Conservation (phyloP, 2,329 filamentous ascomycete species). For the Verruconis gallopava region DNA sequence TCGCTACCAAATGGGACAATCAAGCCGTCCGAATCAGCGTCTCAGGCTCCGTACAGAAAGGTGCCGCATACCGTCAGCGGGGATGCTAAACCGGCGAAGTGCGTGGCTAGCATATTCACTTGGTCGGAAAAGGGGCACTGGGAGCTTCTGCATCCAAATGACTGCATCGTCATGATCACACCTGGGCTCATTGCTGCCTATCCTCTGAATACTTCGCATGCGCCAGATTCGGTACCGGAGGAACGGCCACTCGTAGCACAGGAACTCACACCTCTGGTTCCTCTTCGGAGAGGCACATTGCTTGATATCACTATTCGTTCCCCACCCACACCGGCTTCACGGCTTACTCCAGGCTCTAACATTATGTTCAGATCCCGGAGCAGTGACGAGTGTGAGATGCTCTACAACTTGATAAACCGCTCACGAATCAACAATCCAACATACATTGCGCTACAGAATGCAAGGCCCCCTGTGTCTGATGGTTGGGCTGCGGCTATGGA, state of each 20-base stretch:
- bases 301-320: constrained; percentile 92
- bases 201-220: constrained; percentile 38
- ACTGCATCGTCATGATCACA: constrained; percentile 49
- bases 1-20: constrained; percentile 43
- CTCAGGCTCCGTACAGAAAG: constrained; percentile 54
- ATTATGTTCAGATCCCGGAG: constrained; percentile 82
- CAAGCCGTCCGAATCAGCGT: constrained; percentile 65
- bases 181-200: constrained; percentile 54
- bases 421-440: constrained; percentile 86
- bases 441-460: constrained; percentile 64
- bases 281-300: constrained; percentile 78
- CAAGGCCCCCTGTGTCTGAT: constrained; percentile 46
- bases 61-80: constrained; percentile 32
- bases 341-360: constrained; percentile 55
- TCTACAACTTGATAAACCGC: constrained; percentile 80
- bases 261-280: constrained; percentile 81
- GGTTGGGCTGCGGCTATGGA: constrained; percentile 40
- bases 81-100: constrained; percentile 39
- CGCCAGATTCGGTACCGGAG: constrained; percentile 13
- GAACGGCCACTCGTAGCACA: constrained; percentile 50
- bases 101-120: constrained; percentile 46
- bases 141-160: constrained; percentile 47
- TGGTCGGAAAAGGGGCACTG: constrained; percentile 52
- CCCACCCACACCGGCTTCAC: constrained; percentile 60
- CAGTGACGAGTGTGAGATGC: constrained; percentile 60